Percentiles rank a stretch among this genome's conserved stretches.
phyloP scores from a whole-genome alignment of 176 grass and related monocot species.

The Melocanna baccifera region DNA sequence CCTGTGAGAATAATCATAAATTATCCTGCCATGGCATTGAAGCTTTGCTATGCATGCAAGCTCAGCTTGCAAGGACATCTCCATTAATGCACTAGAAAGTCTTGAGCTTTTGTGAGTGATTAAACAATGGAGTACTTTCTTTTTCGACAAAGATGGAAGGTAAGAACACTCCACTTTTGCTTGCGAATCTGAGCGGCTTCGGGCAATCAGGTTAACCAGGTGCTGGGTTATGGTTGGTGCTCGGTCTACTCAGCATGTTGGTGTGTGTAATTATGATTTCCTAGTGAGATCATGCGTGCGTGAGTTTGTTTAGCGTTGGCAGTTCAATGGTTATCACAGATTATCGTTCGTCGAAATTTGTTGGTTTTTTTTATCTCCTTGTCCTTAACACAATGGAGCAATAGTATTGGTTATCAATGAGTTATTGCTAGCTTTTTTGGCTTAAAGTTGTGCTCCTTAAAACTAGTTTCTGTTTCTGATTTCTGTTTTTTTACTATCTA shows the following conservation, averaged over 20 bases:
- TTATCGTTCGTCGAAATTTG: no score
- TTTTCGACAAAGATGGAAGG: not conserved
- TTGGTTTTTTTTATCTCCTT: no score
- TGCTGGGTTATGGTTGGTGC: not conserved
- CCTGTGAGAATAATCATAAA: conserved; percentile 44
- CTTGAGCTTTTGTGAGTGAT: conserved; percentile 1
- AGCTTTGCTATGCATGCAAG: conserved; percentile 18
- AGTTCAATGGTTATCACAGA: no score
- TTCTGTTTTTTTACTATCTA: no score
- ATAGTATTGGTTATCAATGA: no score
- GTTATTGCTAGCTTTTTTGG: no score
- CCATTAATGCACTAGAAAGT: not conserved
- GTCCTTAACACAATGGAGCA: no score
- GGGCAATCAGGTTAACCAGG: not conserved
- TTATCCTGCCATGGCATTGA: conserved; percentile 28
- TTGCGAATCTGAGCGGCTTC: conserved; percentile 2
- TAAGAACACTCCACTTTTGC: conserved; percentile 2
- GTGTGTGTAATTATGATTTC: not conserved
- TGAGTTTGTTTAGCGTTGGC: not conserved
- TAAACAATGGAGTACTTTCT: not conserved
- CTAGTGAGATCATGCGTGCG: not conserved
- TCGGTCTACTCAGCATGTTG: not conserved
- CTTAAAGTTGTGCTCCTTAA: no score
- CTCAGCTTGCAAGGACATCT: conserved; percentile 1
- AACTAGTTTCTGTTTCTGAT: no score